Base-by-base conservation (phyloP, 441 rosid species). In the Gossypium gossypioides region DNA sequence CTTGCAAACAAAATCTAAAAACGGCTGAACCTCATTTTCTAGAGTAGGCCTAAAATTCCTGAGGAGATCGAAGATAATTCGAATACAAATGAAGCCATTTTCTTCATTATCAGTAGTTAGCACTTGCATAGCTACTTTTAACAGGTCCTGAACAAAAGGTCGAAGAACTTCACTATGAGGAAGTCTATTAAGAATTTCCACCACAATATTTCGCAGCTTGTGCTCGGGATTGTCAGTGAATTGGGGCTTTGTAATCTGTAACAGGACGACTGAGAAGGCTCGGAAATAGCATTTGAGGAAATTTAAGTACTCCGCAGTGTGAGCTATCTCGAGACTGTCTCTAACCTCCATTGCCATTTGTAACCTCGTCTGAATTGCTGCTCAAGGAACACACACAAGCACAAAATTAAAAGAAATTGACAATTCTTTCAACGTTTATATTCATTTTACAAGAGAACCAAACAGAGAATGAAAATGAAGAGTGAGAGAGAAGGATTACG, bases 141-240 rank as follows among this genome's bases (percentile, higher is more conserved):
- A 85, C n/a, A 96, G 94, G 80, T 96, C 96, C 85, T 88, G 97
- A 81, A 96, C 98, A 79, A 93, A 96, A 24, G 99, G 99, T 67
- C 98, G 95, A 56, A 96, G 96, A 69, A 96, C 99, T 81, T 96
- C 99, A 56, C 95, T 96, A 62, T 93, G 97, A 66, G 98, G 99
- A 2, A 96, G 85, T 48, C 97, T 96, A 83, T 91, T 93, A 50
- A 93, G 93, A 51, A 96, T 88, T 84, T 96, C 97, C 74, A 93
- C 92, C 10, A 90, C 89, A 50, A 93, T 83, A 76, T 93, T 93
- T 19, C 98, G 85, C 48, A 96, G 88, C 86, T 91, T 96, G 75
- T 93, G 97, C 89, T 93, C 98, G 3, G 83, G 86, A 72, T 83
- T 96, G 80, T 93, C 99, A 37, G 80, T 32, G 61, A 86, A 89